phyloP scores from a whole-genome alignment of 805 yeast species.

The Candida tammaniensis region DNA sequence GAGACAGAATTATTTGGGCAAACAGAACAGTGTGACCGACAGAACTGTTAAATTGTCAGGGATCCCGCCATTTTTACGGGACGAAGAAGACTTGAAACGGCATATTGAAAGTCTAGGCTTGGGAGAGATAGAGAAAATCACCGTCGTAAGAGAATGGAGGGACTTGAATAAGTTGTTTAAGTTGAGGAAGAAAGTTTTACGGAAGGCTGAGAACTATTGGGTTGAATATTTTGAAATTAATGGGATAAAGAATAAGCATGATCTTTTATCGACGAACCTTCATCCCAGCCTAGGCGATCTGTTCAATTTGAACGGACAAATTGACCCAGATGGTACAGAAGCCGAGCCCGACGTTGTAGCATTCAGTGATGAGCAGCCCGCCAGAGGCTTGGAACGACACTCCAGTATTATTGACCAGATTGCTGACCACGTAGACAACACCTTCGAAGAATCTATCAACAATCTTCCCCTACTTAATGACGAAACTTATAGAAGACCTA shows the following conservation, averaged over 20 bases:
- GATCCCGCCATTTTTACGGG: slow-evolving; percentile 78
- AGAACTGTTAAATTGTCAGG: slow-evolving; percentile 86
- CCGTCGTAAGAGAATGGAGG: slow-evolving; percentile 86
- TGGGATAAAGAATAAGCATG: slow-evolving; percentile 27
- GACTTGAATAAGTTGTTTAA: slow-evolving; percentile 64
- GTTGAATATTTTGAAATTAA: slow-evolving; percentile 53
- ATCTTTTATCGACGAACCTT: slow-evolving; percentile 25
- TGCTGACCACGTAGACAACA: slow-evolving; percentile 6
- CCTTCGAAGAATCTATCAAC: slow-evolving; percentile 7
- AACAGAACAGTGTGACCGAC: slow-evolving; percentile 86
- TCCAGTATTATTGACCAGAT: slow-evolving; percentile 23
- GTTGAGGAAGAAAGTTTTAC: slow-evolving; percentile 52
- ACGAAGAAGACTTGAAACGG: slow-evolving; percentile 62
- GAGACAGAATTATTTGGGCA: slow-evolving; percentile 79
- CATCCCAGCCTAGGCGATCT: slow-evolving; percentile 28
- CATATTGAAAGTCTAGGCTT: slow-evolving; percentile 78
- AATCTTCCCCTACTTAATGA: slow-evolving; percentile 26
- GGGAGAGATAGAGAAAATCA: slow-evolving; percentile 74
- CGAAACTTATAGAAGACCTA: slow-evolving; percentile 50
- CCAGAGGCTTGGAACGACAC: slow-evolving; percentile 4
- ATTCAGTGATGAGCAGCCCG: too few species aligned
- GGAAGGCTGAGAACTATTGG: slow-evolving; percentile 68
- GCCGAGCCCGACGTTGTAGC: slow-evolving; percentile 1
- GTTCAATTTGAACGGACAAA: slow-evolving; percentile 18
- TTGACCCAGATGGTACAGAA: slow-evolving; percentile 4